Base-by-base conservation (phyloP, 148 eudicot species). In the Cornus controversa region DNA sequence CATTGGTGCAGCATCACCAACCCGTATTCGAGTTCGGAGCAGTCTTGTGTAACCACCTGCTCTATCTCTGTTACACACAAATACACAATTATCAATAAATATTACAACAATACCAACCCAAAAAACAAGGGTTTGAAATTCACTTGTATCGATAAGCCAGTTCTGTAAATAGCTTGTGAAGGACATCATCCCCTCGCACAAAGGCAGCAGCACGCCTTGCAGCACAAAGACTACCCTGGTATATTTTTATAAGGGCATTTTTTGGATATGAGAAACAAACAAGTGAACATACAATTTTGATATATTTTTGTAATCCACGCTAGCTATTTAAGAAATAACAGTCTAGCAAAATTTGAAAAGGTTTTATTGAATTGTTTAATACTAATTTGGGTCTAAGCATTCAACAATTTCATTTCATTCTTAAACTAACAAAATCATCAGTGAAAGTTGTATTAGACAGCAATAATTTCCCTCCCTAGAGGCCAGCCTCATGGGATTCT, bases 1-100 rank as follows among this genome's bases (percentile, higher is more conserved):
- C 99, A 95, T 95, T 42, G 97, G 92, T 71, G 99, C 99, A 60
- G 97, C 97, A 88, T 95, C 99, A 78, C 99, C 97, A 75, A 95
- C 97, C 81, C 99, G 87, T 37, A 95, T 88, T 73, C 99, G 91
- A 34, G 99, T 93, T 75, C 99, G 91, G 37, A 95, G 94, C 83
- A 95, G 15, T 80, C 99, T 89, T 75, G 99, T 93, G 79, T 93
- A 95, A 77, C 99, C 99, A 73, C 99, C 99, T 23, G 92, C 92
- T 83, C 99, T 90, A 75, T 88, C 92, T 79, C 99, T 95, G 92
- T 60, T 74, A 67, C 28, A 75, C 9, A 71, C 13, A 66, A 58
- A 80, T 42, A 13, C 14, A 71, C 16, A 66, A 58, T 78, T 42
- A 14, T 11, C 29, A 13, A 47, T 26, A 22, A 34, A 40, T 6